These are phyloP conservation scores for Calonectria pauciramosa DNA, from an alignment of 2,329 filamentous ascomycete species.

Conservation along the genomic window DNA sequence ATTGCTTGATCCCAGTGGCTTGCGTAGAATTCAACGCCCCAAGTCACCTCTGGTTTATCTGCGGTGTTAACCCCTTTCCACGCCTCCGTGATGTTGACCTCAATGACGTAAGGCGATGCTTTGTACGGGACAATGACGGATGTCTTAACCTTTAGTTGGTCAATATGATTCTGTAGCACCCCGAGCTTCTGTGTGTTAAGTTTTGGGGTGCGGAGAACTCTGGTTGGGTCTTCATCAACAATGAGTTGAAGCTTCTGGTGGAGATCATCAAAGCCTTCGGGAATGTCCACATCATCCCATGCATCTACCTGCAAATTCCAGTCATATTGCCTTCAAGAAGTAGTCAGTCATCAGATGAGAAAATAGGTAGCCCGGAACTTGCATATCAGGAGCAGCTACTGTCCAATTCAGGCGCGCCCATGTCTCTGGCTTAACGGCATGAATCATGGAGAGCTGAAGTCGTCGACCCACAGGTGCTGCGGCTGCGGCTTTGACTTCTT, in stretches of 20 bases:
- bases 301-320: conserved; percentile 52
- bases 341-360: conserved; percentile 21
- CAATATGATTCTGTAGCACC: conserved; percentile 20
- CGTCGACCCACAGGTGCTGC: conserved; percentile 17
- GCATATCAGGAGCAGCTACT: conserved; percentile 53
- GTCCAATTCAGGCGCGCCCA: conserved; percentile 49
- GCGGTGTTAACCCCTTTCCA: conserved; percentile 40
- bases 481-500: conserved; percentile 41
- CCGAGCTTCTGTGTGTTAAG: conserved; percentile 30
- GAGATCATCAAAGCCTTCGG: conserved; percentile 35
- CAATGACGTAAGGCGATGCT: conserved; percentile 50
- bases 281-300: conserved; percentile 36
- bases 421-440: conserved; percentile 37
- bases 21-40: conserved; percentile 51
- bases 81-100: conserved; percentile 47
- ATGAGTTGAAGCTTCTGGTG: conserved; percentile 40
- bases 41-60: conserved; percentile 42
- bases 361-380: conserved; percentile 13
- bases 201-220: conserved; percentile 29
- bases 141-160: conserved; percentile 44
- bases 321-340: conserved; percentile 47
- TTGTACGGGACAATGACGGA: conserved; percentile 48
- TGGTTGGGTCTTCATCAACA: neutral
- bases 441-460: conserved; percentile 41
- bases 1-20: conserved; percentile 55